Percentiles rank a stretch among this genome's conserved stretches.
Evolutionary conservation across 75 land plant species (phyloP).

Genomic region (Pinus albicaulis): DNA sequence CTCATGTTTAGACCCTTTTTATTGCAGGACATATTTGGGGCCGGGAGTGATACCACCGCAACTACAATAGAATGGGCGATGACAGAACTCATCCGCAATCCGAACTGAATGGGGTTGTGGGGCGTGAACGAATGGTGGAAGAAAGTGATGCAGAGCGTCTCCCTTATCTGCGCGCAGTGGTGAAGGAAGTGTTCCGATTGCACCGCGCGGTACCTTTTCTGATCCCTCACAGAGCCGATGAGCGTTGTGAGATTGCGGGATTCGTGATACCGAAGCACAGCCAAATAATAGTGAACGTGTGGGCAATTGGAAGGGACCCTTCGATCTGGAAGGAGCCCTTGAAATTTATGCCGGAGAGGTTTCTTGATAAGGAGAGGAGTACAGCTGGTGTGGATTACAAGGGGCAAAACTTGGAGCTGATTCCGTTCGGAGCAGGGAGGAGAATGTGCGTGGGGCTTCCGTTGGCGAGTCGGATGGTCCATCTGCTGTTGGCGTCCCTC

Average conservation of each 20-base stretch:
- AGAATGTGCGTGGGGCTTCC: constrained; percentile 16
- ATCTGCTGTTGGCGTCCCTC: constrained; percentile 14
- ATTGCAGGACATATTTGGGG: not conserved
- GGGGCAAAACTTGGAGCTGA: constrained; percentile 14
- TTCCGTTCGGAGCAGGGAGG: constrained; percentile 19
- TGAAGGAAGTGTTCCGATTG: constrained; percentile 15
- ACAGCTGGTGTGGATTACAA: not conserved
- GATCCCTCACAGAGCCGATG: constrained; percentile 13
- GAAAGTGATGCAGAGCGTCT: no score
- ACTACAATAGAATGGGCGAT: not conserved
- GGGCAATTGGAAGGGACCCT: constrained; percentile 27
- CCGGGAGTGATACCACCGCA: not conserved
- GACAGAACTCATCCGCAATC: not conserved
- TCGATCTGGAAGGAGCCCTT: constrained; percentile 17
- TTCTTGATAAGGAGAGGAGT: not conserved
- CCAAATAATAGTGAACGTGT: constrained; percentile 16
- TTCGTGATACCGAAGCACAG: constrained; percentile 22
- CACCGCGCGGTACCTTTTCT: constrained; percentile 18
- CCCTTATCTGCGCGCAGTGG: not conserved
- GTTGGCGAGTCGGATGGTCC: constrained; percentile 15
- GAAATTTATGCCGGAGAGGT: constrained; percentile 21
- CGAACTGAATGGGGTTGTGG: no score
- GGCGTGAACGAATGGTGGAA: not conserved
- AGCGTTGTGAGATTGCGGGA: constrained; percentile 7
- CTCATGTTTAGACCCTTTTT: not conserved